Percentiles rank a stretch among this genome's conserved stretches.
Conservation (phyloP, 345 rosid genomes). For the Salix koriyanagi region DNA sequence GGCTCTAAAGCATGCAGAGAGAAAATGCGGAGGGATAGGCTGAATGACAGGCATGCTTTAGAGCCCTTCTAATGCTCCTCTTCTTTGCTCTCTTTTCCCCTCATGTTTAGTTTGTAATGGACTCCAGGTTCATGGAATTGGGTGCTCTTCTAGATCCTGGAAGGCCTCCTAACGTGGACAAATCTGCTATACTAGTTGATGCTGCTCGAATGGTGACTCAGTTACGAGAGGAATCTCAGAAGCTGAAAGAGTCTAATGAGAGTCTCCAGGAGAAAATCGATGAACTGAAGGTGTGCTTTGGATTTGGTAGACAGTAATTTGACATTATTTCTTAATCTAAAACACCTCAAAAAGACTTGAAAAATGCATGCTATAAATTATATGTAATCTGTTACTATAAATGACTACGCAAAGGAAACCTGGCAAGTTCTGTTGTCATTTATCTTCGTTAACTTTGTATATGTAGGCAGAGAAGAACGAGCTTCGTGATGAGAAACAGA, state of each 20-base stretch:
- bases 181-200: conserved; percentile 30
- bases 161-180: conserved; percentile 33
- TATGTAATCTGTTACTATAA: background rate
- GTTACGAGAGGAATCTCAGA: conserved; percentile 24
- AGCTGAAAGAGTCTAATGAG: conserved; percentile 25
- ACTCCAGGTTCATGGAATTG: conserved; percentile 35
- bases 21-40: conserved; percentile 23
- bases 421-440: background rate
- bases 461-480: conserved; percentile 29
- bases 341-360: background rate
- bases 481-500: conserved; percentile 29
- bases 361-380: background rate
- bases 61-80: background rate
- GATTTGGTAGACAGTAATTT: background rate
- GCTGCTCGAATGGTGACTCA: conserved; percentile 30
- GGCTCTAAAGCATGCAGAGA: conserved; percentile 26
- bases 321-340: background rate
- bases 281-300: conserved; percentile 31
- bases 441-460: background rate
- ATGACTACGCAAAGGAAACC: background rate
- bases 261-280: conserved; percentile 27
- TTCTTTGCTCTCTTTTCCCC: background rate
- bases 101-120: background rate
- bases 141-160: conserved; percentile 32
- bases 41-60: conserved; percentile 24